Percentiles rank a stretch among this genome's conserved stretches.
Evolutionary conservation across 495 filamentous ascomycete species (phyloP).

Genomic region (Apiosordaria backusii): DNA sequence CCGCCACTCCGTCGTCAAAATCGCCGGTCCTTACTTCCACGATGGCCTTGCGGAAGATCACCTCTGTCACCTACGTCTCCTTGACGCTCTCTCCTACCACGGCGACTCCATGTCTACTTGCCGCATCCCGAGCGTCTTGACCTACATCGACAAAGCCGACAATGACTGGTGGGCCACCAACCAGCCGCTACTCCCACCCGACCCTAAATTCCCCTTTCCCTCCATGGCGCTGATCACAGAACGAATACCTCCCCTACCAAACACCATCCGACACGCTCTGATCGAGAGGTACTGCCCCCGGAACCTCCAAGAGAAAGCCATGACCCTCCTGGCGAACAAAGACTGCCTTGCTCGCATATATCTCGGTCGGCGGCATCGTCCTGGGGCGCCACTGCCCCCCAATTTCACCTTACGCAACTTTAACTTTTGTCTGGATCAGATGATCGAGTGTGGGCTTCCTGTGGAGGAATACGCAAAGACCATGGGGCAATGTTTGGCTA

Average conservation of each 20-base stretch:
- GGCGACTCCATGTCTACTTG: constrained; percentile 2
- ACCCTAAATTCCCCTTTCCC: constrained; percentile 12
- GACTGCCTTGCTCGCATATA: constrained; percentile 32
- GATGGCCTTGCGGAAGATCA: constrained; percentile 19
- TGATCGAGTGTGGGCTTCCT: constrained; percentile 14
- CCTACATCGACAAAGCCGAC: too few species aligned
- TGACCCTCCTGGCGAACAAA: constrained; percentile 17
- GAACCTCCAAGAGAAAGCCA: constrained; percentile 9
- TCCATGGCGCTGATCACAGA: constrained; percentile 10
- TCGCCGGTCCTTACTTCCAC: constrained; percentile 6
- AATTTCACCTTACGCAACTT: constrained; percentile 22
- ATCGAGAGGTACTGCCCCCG: constrained; percentile 30
- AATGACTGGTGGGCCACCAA: background rate
- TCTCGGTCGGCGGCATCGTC: constrained; percentile 25
- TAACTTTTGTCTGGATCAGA: constrained; percentile 22
- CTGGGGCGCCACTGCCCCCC: constrained; percentile 3
- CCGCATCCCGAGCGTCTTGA: constrained; percentile 3
- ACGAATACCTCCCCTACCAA: constrained; percentile 14
- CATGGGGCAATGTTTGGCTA: constrained; percentile 16
- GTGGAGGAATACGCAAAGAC: constrained; percentile 5
- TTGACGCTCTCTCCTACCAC: background rate
- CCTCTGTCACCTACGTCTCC: background rate
- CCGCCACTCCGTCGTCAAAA: constrained; percentile 8
- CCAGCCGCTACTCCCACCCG: background rate
- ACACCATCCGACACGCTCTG: constrained; percentile 6